These are phyloP conservation scores for Phytophthora tentaculata DNA, from an alignment of 352 stramenopile species.

Conservation along the genomic window DNA sequence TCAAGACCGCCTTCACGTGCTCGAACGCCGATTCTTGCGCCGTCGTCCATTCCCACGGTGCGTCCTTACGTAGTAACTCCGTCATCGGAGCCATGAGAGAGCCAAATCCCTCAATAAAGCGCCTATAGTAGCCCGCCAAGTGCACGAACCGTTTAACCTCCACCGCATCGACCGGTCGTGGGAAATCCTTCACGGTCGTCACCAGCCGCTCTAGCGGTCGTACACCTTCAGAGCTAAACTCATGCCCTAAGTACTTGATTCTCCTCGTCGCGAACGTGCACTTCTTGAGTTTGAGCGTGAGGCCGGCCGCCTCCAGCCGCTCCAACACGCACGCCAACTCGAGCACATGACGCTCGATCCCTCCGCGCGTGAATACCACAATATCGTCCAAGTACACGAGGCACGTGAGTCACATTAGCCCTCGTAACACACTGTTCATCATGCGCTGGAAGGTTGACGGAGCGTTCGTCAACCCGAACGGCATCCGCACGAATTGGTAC, in stretches of 20 bases:
- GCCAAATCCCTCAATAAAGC: neutral
- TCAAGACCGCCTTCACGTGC: neutral
- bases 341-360: neutral
- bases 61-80: neutral
- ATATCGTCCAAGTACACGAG: neutral
- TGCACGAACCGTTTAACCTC: neutral
- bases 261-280: neutral
- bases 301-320: neutral
- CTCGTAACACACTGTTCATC: neutral
- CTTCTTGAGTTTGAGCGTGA: neutral
- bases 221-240: neutral
- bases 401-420: neutral
- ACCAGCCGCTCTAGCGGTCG: neutral
- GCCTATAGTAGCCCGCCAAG: neutral
- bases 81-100: neutral
- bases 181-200: neutral
- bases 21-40: neutral
- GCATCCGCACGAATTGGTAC: conserved; percentile 1
- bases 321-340: neutral
- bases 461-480: neutral
- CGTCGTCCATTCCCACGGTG: neutral
- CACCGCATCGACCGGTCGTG: neutral
- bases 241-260: neutral
- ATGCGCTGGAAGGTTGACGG: neutral
- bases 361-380: neutral